Percentiles rank a stretch among this genome's conserved stretches.
These are phyloP conservation scores for Nidula microcarpa DNA, from an alignment of 768 basidiomycete genomes.

Conservation along the genomic window DNA sequence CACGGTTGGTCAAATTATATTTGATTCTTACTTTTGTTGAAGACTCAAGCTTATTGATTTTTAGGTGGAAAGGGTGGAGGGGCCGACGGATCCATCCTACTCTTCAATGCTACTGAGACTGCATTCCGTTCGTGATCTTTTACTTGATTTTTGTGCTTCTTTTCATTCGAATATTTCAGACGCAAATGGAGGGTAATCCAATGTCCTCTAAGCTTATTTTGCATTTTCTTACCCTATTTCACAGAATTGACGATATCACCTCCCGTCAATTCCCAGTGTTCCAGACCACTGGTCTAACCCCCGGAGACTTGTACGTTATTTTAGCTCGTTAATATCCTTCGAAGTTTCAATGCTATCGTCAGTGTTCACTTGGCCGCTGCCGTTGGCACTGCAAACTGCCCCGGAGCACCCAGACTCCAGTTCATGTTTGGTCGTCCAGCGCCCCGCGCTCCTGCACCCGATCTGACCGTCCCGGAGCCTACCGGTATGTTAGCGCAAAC, in stretches of 20 bases:
- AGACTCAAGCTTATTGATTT: constrained; percentile 6
- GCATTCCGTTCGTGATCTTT: constrained; percentile 13
- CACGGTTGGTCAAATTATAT: not conserved
- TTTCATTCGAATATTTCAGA: constrained; percentile 5
- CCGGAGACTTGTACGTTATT: constrained; percentile 17
- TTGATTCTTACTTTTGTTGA: constrained; percentile 3
- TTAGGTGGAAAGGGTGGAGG: constrained; percentile 20
- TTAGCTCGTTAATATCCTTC: not conserved
- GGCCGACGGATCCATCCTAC: constrained; percentile 24
- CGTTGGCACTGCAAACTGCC: constrained; percentile 27
- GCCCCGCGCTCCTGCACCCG: constrained; percentile 13
- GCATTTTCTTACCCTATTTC: not conserved
- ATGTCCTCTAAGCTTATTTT: constrained; percentile 11
- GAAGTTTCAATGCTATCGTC: not conserved
- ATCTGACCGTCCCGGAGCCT: constrained; percentile 16
- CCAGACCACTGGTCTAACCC: constrained; percentile 8
- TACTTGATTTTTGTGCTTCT: constrained; percentile 8
- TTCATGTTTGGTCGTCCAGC: constrained; percentile 24
- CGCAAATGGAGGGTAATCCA: constrained; percentile 13
- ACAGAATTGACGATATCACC: constrained; percentile 13
- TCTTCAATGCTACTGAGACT: constrained; percentile 17
- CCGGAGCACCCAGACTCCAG: constrained; percentile 26
- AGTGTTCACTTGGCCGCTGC: constrained; percentile 19
- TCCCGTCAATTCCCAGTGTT: constrained; percentile 12
- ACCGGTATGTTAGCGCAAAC: constrained; percentile 3